Conservation (phyloP, 2,329 filamentous ascomycete species). For the Metarhizium rileyi region DNA sequence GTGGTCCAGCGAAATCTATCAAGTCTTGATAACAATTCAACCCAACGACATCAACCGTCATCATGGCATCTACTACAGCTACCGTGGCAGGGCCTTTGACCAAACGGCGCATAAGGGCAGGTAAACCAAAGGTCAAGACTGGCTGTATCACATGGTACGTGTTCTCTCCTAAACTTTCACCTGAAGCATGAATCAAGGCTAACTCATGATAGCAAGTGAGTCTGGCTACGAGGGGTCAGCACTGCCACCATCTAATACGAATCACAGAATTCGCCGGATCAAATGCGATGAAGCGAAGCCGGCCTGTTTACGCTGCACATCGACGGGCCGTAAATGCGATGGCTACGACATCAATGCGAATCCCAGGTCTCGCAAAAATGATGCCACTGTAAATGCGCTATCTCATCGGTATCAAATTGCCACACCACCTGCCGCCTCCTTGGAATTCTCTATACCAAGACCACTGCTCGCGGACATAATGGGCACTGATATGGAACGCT, state of each 20-base stretch:
- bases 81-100: neutral
- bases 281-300: conserved; percentile 27
- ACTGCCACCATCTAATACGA: neutral
- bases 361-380: neutral
- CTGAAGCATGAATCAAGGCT: neutral
- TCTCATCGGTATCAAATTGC: neutral
- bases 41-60: neutral
- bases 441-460: conserved; percentile 12
- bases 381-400: neutral
- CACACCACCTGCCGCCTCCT: neutral
- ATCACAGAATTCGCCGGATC: conserved; percentile 23
- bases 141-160: conserved; percentile 31
- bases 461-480: conserved; percentile 26
- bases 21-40: too few species aligned
- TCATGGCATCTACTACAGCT: neutral
- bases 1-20: too few species aligned
- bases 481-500: conserved; percentile 23
- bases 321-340: conserved; percentile 24
- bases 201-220: conserved; percentile 11
- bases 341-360: conserved; percentile 20
- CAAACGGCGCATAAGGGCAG: conserved; percentile 21
- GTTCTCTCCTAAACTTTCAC: neutral
- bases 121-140: conserved; percentile 29
- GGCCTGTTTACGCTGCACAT: conserved; percentile 23
- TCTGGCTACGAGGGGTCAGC: conserved; percentile 8